phyloP scores from a whole-genome alignment of 2,329 filamentous ascomycete species.

The Xylariaceae sp. region DNA sequence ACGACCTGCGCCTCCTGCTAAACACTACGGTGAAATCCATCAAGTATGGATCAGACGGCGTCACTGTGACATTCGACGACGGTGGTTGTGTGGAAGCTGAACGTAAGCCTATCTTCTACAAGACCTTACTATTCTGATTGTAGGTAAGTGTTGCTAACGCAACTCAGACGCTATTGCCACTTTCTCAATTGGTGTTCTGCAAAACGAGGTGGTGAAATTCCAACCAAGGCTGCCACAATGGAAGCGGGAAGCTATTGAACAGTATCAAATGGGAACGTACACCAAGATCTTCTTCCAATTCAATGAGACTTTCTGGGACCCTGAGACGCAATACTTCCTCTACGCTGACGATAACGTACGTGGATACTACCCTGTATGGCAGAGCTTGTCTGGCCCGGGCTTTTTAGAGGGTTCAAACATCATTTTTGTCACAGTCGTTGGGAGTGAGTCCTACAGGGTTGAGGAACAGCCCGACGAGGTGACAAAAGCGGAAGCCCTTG shows the following conservation, averaged over 20 bases:
- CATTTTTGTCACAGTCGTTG: conserved; percentile 62
- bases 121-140: not conserved
- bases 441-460: conserved; percentile 53
- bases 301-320: conserved; percentile 63
- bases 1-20: conserved; percentile 57
- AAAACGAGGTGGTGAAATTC: conserved; percentile 59
- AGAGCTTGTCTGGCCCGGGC: conserved; percentile 56
- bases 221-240: conserved; percentile 57
- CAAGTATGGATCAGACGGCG: conserved; percentile 48
- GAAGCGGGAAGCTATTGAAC: conserved; percentile 63
- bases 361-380: conserved; percentile 57
- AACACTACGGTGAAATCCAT: conserved; percentile 57
- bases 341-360: conserved; percentile 42
- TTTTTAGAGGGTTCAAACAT: conserved; percentile 63
- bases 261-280: conserved; percentile 68
- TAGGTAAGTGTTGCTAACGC: conserved; percentile 11
- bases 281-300: conserved; percentile 73
- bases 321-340: conserved; percentile 42
- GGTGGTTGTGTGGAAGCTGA: conserved; percentile 39
- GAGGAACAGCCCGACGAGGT: conserved; percentile 58
- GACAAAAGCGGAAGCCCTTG: conserved; percentile 56
- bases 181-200: conserved; percentile 66
- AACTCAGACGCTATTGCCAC: conserved; percentile 55
- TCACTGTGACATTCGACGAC: conserved; percentile 51
- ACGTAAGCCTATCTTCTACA: conserved; percentile 17